Percentiles rank a stretch among this genome's conserved stretches.
These are phyloP conservation scores for Wickerhamiella allomyrinae DNA, from an alignment of 805 yeast species.

Conservation along the genomic window DNA sequence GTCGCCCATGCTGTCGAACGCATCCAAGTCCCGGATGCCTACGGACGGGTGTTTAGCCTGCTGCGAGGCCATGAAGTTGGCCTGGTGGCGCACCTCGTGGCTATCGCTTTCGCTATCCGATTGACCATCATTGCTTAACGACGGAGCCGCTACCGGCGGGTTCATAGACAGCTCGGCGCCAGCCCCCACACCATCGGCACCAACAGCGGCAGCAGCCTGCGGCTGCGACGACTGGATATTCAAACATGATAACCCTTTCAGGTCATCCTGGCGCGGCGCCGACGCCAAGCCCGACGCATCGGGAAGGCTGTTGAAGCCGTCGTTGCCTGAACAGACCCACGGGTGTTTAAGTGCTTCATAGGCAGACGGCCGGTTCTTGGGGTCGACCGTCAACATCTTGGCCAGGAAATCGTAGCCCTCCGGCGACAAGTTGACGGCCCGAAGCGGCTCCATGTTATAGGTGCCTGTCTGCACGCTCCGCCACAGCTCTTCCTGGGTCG, in stretches of 20 bases:
- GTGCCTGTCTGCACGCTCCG: slow-evolving; percentile 62
- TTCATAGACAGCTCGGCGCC: not conserved
- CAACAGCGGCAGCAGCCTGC: not conserved
- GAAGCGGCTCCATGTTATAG: slow-evolving; percentile 50
- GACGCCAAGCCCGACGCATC: not conserved
- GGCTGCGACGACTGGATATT: slow-evolving; percentile 1
- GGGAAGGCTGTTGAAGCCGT: not conserved
- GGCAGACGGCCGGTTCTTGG: slow-evolving; percentile 58
- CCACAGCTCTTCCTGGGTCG: slow-evolving; percentile 75
- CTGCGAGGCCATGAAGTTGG: slow-evolving; percentile 10
- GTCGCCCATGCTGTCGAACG: slow-evolving; percentile 13
- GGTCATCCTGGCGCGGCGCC: not conserved
- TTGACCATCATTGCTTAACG: slow-evolving; percentile 2
- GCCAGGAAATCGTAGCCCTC: slow-evolving; percentile 62
- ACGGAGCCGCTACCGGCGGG: not conserved
- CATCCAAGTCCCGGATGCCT: slow-evolving; percentile 6
- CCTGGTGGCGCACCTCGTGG: slow-evolving; percentile 11
- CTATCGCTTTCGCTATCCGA: slow-evolving; percentile 12
- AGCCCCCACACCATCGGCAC: not conserved
- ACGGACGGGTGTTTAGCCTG: slow-evolving; percentile 4
- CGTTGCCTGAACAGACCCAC: slow-evolving; percentile 36
- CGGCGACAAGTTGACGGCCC: slow-evolving; percentile 47
- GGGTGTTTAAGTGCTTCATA: slow-evolving; percentile 60
- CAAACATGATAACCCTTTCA: not conserved
- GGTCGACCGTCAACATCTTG: slow-evolving; percentile 62